These are phyloP conservation scores for Kodamaea jinghongensis DNA, from an alignment of 805 yeast species.

Conservation along the genomic window DNA sequence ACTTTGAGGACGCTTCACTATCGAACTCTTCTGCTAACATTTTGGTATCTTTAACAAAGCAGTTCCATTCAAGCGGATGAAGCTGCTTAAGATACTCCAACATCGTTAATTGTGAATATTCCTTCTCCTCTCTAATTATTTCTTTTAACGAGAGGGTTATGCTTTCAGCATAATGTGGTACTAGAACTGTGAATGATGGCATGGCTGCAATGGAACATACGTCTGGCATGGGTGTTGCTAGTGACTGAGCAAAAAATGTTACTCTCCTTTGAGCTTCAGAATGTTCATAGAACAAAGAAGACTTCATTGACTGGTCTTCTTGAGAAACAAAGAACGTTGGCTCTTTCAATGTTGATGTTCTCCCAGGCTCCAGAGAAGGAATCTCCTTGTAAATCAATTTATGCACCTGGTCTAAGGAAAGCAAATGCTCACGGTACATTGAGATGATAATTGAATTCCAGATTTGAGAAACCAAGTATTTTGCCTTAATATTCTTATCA, in stretches of 20 bases:
- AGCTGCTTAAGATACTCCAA: slow-evolving; percentile 55
- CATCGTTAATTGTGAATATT: slow-evolving; percentile 53
- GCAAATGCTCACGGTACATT: slow-evolving; percentile 76
- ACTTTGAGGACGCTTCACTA: slow-evolving; percentile 15
- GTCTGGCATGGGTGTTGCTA: slow-evolving; percentile 82
- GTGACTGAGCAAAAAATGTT: slow-evolving; percentile 85
- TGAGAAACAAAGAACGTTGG: slow-evolving; percentile 80
- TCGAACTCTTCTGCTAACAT: slow-evolving; percentile 49
- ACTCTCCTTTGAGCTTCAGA: slow-evolving; percentile 82
- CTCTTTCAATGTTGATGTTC: slow-evolving; percentile 51
- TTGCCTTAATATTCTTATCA: slow-evolving; percentile 41
- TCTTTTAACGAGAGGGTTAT: slow-evolving; percentile 74
- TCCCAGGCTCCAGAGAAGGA: slow-evolving; percentile 31
- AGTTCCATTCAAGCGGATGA: slow-evolving; percentile 56
- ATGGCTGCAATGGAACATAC: slow-evolving; percentile 62
- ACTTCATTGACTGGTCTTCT: slow-evolving; percentile 68
- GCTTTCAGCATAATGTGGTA: slow-evolving; percentile 87
- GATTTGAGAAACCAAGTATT: slow-evolving; percentile 37
- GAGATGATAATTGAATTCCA: slow-evolving; percentile 86
- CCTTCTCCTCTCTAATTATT: slow-evolving; percentile 71
- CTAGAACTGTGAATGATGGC: slow-evolving; percentile 80
- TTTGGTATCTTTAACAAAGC: slow-evolving; percentile 56
- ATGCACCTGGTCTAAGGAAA: slow-evolving; percentile 71
- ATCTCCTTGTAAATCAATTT: slow-evolving; percentile 59
- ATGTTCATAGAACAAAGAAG: slow-evolving; percentile 54